phyloP scores from a whole-genome alignment of 2,329 filamentous ascomycete genomes.

The Pseudocercospora eumusae region DNA sequence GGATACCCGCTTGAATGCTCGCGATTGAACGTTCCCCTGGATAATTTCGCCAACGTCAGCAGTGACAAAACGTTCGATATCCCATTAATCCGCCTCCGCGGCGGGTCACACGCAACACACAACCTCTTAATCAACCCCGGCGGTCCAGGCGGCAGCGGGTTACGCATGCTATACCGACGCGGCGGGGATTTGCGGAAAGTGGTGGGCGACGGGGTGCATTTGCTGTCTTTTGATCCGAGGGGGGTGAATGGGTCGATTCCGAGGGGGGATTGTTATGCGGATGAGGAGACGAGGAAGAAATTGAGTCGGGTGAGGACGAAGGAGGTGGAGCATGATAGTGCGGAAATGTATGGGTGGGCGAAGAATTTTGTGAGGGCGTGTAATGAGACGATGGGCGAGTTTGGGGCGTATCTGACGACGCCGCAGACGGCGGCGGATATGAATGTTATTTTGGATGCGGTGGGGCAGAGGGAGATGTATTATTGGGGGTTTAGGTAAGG shows the following conservation, averaged over 20 bases:
- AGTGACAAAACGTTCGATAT: not conserved
- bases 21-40: not conserved
- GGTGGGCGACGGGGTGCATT: not conserved
- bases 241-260: not conserved
- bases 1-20: not conserved
- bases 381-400: not conserved
- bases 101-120: not conserved
- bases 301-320: not conserved
- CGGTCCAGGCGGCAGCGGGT: not conserved
- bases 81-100: not conserved
- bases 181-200: not conserved
- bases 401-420: not conserved
- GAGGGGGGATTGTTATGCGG: not conserved
- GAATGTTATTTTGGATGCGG: not conserved
- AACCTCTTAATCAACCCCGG: not conserved
- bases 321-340: not conserved
- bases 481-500: not conserved
- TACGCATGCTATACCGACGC: not conserved
- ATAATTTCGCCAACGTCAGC: not conserved
- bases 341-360: not conserved
- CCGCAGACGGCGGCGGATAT: not conserved
- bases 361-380: not conserved
- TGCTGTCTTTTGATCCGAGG: not conserved
- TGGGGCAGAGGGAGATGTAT: not conserved
- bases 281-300: not conserved